Percentiles rank a stretch among this genome's conserved stretches.
phyloP scores from a whole-genome alignment of 768 basidiomycete genomes.

The Asterophora lycoperdoides region DNA sequence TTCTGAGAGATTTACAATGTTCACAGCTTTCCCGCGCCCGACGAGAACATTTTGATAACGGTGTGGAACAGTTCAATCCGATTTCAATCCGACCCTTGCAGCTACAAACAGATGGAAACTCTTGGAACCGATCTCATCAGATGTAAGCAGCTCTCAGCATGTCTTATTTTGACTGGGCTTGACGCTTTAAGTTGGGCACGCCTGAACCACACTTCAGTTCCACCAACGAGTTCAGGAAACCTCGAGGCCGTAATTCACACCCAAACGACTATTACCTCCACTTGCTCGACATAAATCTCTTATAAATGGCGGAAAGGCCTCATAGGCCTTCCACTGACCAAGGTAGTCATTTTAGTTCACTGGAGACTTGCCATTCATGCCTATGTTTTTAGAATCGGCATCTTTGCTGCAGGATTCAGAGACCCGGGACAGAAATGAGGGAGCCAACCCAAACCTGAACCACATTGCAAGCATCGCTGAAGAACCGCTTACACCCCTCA shows the following conservation, averaged over 20 bases:
- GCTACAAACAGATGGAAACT: too few species aligned
- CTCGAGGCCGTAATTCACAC: neutral
- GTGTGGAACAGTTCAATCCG: too few species aligned
- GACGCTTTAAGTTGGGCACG: neutral
- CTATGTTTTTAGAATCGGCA: slow-evolving; percentile 50
- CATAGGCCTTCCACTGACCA: slow-evolving; percentile 54
- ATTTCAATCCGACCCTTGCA: too few species aligned
- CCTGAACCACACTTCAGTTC: neutral
- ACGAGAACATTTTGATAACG: too few species aligned
- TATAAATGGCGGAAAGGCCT: slow-evolving; percentile 50
- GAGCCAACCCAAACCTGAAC: slow-evolving; percentile 29
- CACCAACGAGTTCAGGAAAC: slow-evolving; percentile 2
- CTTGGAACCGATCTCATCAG: too few species aligned
- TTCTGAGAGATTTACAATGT: too few species aligned
- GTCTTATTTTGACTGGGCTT: too few species aligned
- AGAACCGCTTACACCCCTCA: slow-evolving; percentile 78
- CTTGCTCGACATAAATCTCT: neutral
- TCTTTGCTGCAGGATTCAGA: slow-evolving; percentile 56
- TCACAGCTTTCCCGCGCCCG: too few species aligned
- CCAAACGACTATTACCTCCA: neutral
- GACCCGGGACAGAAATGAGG: slow-evolving; percentile 28
- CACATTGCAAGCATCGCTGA: slow-evolving; percentile 55
- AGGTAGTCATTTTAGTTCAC: slow-evolving; percentile 33
- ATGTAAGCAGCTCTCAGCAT: too few species aligned
- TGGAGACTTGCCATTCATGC: slow-evolving; percentile 4